Evolutionary conservation across 1,284 basidiomycete species (phyloP).

Genomic region (Xerocomus amazonicus): DNA sequence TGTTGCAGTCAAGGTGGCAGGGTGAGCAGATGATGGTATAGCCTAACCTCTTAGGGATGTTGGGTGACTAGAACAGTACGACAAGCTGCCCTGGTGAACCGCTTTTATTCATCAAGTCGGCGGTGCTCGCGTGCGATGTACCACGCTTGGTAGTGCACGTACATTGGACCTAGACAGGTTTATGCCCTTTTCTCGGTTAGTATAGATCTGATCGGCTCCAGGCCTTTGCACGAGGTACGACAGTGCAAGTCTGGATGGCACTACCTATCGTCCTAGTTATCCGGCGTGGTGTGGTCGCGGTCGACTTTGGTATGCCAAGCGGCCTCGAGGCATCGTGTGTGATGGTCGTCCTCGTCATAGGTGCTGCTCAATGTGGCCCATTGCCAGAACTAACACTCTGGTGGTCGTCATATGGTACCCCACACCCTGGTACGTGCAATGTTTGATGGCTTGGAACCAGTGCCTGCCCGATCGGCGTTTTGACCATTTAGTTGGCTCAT

Average conservation of each 20-base stretch:
- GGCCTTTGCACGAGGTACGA: constrained; percentile 11
- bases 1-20: not conserved
- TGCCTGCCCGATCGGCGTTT: constrained; percentile 13
- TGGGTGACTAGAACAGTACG: not conserved
- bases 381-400: not conserved
- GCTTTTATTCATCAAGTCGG: constrained; percentile 12
- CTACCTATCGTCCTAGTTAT: not conserved
- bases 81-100: not conserved
- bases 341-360: not conserved
- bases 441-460: not conserved
- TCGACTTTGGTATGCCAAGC: not conserved
- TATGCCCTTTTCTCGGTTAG: not conserved
- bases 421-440: not conserved
- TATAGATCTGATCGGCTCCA: constrained; percentile 9
- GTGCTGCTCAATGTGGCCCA: not conserved
- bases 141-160: not conserved
- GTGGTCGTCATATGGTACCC: not conserved
- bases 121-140: not conserved
- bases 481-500: not conserved
- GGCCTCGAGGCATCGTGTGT: not conserved
- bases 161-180: not conserved
- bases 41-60: not conserved
- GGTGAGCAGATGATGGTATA: not conserved
- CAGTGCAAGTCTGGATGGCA: not conserved
- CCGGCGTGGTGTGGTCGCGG: not conserved